phyloP scores from a whole-genome alignment of 2,329 filamentous ascomycete genomes.

The Colletotrichum lini region DNA sequence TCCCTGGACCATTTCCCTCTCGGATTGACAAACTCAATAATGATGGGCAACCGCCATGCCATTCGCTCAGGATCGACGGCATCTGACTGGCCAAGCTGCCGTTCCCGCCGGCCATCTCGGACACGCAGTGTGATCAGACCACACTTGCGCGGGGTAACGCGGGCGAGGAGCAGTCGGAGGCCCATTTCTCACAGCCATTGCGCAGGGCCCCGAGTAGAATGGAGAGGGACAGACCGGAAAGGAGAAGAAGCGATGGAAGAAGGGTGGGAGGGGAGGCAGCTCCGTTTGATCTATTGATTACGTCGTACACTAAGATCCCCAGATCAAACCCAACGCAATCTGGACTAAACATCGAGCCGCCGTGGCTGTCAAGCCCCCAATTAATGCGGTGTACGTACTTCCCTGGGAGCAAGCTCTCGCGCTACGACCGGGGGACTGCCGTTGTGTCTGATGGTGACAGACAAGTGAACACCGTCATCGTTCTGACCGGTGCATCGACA shows the following conservation, averaged over 20 bases:
- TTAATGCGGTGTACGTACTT: conserved; percentile 7
- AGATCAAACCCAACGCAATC: background rate
- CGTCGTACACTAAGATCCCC: background rate
- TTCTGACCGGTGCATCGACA: conserved; percentile 35
- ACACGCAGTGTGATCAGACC: conserved; percentile 31
- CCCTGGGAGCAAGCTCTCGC: background rate
- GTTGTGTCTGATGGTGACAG: conserved; percentile 10
- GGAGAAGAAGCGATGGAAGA: background rate
- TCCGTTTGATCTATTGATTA: background rate
- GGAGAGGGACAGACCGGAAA: background rate
- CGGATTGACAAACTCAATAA: conserved; percentile 5
- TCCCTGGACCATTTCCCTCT: background rate
- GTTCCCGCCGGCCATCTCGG: conserved; percentile 24
- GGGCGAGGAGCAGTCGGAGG: conserved; percentile 20
- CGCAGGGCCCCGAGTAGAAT: background rate
- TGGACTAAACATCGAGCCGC: background rate
- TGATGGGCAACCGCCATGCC: conserved; percentile 1
- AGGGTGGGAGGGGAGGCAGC: background rate
- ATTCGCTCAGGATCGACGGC: conserved; percentile 30
- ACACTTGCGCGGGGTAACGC: conserved; percentile 36
- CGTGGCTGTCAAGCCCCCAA: background rate
- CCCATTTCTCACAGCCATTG: background rate
- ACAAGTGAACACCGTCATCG: conserved; percentile 37
- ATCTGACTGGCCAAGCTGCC: conserved; percentile 31
- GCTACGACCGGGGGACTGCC: background rate